Base-by-base conservation (phyloP, 805 yeast genomes). In the Metschnikowia amazonensis region DNA sequence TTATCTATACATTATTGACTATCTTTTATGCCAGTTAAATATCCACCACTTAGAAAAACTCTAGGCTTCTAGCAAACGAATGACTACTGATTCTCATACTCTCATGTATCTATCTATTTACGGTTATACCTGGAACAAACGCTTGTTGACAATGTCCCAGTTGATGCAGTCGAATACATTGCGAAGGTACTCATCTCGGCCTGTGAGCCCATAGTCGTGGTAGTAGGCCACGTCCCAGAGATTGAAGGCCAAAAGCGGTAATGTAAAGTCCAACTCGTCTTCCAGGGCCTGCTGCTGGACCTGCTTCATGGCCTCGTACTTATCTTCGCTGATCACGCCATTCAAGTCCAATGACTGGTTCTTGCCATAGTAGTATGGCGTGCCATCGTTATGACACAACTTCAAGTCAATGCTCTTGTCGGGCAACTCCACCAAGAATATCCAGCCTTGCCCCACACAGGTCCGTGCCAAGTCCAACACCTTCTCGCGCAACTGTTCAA, bases 201-300 rank as follows among this genome's bases (percentile, higher is more conserved):
- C 95, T 42, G 65, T 70, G 43, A 87, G 75, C 38, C 97, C 96
- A 66, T 84, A 92, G 65, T 94, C 98, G 23, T 77, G 69, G 36
- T 89, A 58, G 64, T 84, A 94, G n/a, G 96, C 88, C 52, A 82
- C 79, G 63, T 92, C 95, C 96, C 97, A 90, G 54, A 86, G 75
- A 65, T 82, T 88, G 52, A 89, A 74, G 42, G 82, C 86, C 53
- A 94, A 74, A 37, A 94, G 67, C 5, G 94, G 95, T 53, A 89
- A 70, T 20, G 81, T 75, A 69, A 76, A 80, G 62, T 84, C 90
- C 53, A 70, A 74, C 32, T 72, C 74, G 25, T 60, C 57, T 23
- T 75, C 75, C 20, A 72, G 61, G 43, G 74, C 65, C 45, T 71
- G 71, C 45, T 80, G 60, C 28, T 66, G 65, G 21, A 38, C 25